phyloP scores from a whole-genome alignment of 169 alveolate genomes.

The Cyclospora cayetanensis region DNA sequence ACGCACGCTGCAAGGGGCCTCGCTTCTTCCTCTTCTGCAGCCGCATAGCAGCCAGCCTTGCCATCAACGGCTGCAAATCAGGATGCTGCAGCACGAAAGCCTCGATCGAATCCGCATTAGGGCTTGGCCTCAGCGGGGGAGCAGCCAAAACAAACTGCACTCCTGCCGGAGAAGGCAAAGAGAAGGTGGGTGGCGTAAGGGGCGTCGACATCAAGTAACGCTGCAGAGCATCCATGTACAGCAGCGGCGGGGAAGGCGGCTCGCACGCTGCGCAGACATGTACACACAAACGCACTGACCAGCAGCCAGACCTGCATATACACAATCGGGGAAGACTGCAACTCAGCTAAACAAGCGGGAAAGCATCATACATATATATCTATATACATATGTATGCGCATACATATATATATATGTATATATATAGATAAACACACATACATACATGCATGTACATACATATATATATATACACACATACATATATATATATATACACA shows the following conservation, averaged over 20 bases:
- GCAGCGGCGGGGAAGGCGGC: conserved; percentile 57
- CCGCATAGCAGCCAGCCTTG: not conserved
- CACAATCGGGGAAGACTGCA: not conserved
- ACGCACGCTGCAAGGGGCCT: not conserved
- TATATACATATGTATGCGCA: not conserved
- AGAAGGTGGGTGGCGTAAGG: not conserved
- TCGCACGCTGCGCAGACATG: conserved; percentile 51
- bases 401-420: not conserved
- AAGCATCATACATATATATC: not conserved
- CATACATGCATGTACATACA: not conserved
- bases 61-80: not conserved
- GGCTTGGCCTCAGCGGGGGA: conserved; percentile 1
- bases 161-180: not conserved
- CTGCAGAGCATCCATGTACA: conserved; percentile 35
- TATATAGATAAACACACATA: not conserved
- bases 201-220: conserved; percentile 40
- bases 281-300: not conserved
- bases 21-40: not conserved
- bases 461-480: not conserved
- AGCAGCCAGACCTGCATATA: not conserved
- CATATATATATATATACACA: not conserved
- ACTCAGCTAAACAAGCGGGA: not conserved
- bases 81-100: not conserved
- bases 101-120: not conserved
- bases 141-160: not conserved